Conservation (phyloP, 345 rosid species). For the Eucalyptus albens region DNA sequence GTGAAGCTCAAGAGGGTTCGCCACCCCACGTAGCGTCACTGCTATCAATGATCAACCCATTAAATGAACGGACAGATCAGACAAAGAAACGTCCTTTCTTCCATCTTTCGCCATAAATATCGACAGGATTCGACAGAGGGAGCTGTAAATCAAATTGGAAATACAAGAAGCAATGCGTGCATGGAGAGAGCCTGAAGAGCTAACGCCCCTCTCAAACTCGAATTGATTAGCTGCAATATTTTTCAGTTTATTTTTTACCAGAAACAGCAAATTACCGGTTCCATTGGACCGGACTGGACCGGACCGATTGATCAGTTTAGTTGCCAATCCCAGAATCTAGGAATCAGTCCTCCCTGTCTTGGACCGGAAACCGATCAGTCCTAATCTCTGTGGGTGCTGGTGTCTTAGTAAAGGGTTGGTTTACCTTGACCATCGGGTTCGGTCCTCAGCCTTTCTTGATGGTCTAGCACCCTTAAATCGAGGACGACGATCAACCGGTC, state of each 20-base stretch:
- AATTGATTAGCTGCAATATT: too few species aligned
- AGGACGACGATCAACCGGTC: neutral
- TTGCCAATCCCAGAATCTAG: rapidly evolving
- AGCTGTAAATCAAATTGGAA: too few species aligned
- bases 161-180: too few species aligned
- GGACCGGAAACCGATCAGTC: rapidly evolving
- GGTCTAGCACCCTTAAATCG: neutral
- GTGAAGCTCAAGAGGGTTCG: too few species aligned
- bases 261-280: rapidly evolving
- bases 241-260: rapidly evolving
- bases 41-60: too few species aligned
- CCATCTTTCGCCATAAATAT: too few species aligned
- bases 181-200: too few species aligned
- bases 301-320: rapidly evolving
- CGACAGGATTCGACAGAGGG: too few species aligned
- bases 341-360: rapidly evolving
- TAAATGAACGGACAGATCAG: too few species aligned
- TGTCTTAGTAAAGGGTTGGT: neutral
- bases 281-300: rapidly evolving
- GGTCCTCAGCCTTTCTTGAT: neutral
- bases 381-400: rapidly evolving
- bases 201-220: too few species aligned
- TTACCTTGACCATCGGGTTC: neutral
- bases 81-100: too few species aligned
- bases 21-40: too few species aligned